A percentile compares a stretch with the other conserved stretches of the same genome.
phyloP scores from a whole-genome alignment of 177 flowering plant species.

The Vitis hybrid region DNA sequence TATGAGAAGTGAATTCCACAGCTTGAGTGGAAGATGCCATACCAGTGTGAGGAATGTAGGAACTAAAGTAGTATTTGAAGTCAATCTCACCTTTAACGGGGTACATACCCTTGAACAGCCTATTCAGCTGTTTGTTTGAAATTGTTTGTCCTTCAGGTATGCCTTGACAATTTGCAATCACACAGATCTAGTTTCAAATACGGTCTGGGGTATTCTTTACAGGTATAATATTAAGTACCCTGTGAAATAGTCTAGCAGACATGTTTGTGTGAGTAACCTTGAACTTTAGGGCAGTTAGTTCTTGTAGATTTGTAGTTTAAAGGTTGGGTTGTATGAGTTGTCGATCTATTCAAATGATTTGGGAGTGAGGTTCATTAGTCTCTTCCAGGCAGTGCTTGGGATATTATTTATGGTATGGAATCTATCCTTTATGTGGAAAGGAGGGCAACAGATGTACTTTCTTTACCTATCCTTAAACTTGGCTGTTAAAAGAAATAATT shows the following conservation, averaged over 20 bases:
- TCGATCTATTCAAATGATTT: neutral
- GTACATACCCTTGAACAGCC: no score
- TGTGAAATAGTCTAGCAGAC: no score
- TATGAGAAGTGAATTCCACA: neutral
- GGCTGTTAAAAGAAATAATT: conserved; percentile 8
- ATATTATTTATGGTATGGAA: neutral
- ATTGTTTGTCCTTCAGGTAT: no score
- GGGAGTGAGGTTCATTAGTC: neutral
- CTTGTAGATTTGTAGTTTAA: neutral
- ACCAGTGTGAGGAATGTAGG: no score
- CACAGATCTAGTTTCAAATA: no score
- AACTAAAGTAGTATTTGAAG: no score
- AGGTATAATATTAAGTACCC: no score
- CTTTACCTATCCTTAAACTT: conserved; percentile 8
- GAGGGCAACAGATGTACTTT: neutral
- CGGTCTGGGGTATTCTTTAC: no score
- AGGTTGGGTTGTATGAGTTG: neutral
- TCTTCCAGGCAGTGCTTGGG: neutral
- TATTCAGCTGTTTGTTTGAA: no score
- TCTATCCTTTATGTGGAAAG: neutral
- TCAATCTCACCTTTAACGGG: no score
- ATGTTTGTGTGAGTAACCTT: neutral
- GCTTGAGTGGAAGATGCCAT: no score
- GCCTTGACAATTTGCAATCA: no score
- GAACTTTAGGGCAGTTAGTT: neutral